A percentile compares a stretch with the other conserved stretches of the same genome.
phyloP scores from a whole-genome alignment of 192 early-diverging fungal species.

The Oehlia diaphana region DNA sequence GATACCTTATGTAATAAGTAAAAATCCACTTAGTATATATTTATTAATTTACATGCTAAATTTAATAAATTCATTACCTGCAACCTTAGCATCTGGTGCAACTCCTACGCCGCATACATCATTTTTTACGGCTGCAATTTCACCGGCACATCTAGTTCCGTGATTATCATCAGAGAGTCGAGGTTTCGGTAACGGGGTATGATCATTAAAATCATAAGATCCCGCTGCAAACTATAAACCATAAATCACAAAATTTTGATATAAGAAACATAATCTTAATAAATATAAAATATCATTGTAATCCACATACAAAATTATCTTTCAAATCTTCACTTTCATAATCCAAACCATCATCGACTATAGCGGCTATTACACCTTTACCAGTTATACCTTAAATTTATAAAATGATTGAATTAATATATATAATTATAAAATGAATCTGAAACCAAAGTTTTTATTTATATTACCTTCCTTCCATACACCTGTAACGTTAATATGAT shows the following conservation, averaged over 20 bases:
- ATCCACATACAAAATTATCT: conserved; percentile 79
- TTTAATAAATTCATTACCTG: conserved; percentile 55
- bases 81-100: conserved; percentile 83
- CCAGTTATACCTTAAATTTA: conserved; percentile 73
- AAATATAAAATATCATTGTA: background rate
- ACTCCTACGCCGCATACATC: conserved; percentile 92
- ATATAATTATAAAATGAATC: background rate
- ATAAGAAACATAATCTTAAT: background rate
- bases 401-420: background rate
- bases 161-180: conserved; percentile 78
- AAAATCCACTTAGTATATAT: background rate
- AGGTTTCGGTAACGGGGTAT: conserved; percentile 73
- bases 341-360: conserved; percentile 97
- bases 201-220: conserved; percentile 95
- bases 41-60: background rate
- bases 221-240: conserved; percentile 66
- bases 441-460: background rate
- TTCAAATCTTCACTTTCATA: conserved; percentile 78
- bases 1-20: conserved; percentile 51
- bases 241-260: background rate
- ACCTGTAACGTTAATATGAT: conserved; percentile 92
- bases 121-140: conserved; percentile 92
- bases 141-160: conserved; percentile 97
- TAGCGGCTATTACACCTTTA: conserved; percentile 79
- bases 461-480: conserved; percentile 80